Evolutionary conservation across 768 basidiomycete genomes (phyloP), one percentile per base, ranked within the genome.

Genomic region (Calocybe indica): DNA sequence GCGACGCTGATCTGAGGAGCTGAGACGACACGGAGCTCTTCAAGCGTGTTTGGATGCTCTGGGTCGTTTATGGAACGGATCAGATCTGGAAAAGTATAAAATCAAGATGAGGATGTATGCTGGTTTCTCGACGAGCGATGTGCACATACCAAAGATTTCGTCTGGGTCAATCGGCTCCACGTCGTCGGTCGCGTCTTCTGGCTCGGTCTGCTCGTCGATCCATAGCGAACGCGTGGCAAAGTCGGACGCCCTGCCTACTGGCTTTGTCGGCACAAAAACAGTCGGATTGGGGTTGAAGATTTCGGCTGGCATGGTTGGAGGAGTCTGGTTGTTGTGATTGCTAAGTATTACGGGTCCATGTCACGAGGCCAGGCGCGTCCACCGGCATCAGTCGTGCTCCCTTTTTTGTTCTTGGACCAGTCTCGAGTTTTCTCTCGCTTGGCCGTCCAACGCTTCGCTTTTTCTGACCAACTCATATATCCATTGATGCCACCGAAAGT

Each of bases 21-120:
- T 40, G 92, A 95, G 37, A 99, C 94, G 34, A 99, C 96, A 15
- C 89, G 84, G 7, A 99, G 83, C 60, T 97, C 92, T 61, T 99
- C 96, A 40, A 99, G 76, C 12, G 85, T 88, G 58, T 85, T 87
- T 5, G 92, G 90, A 64, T 99, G 93, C 61, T 99, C 96, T 2
- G 95, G 95, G 59, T 97, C 95, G 45, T 85, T 85, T 39, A 98
- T 97, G 3, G 83, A 85, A 48, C 93, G 80, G 45, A 99, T 86
- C 13, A 98, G 77, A 54, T 96, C 95, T 96, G 53, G 9, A 33
- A 28, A 46, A 32, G 30, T 29, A 41, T 46, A 14, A 30, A 51
- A 35, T 44, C 13, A 40, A 36, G 43, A 40, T 35, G 38, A n/a
- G 38, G 29, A 30, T 14, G 29, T 12, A 33, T 28, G 28, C 22